phyloP scores from a whole-genome alignment of 169 alveolate species.

The Plasmodium coatneyi region DNA sequence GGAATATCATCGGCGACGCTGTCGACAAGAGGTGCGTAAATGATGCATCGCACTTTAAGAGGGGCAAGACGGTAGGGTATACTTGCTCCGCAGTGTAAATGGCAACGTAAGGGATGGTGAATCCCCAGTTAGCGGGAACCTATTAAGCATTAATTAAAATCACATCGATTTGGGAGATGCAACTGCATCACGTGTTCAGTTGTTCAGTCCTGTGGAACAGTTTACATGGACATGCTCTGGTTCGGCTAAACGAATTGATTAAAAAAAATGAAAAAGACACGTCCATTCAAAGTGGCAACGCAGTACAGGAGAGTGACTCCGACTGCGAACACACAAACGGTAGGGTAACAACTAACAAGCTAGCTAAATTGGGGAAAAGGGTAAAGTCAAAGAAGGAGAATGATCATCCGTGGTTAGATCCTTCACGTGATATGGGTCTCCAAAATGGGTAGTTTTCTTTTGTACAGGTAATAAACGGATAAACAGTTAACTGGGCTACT shows the following conservation, averaged over 20 bases:
- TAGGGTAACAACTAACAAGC: not conserved
- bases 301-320: not conserved
- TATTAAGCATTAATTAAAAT: too few species aligned
- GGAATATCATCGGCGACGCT: not conserved
- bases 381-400: not conserved
- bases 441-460: not conserved
- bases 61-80: not conserved
- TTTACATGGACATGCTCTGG: not conserved
- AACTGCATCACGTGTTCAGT: not conserved
- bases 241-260: not conserved
- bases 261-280: not conserved
- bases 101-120: not conserved
- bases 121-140: not conserved
- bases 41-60: not conserved
- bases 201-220: not conserved
- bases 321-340: not conserved
- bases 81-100: not conserved
- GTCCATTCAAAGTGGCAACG: not conserved
- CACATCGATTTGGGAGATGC: not conserved
- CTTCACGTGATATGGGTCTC: not conserved
- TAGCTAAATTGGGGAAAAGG: not conserved
- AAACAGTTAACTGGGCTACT: not conserved
- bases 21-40: not conserved
- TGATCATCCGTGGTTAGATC: not conserved
- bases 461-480: not conserved